Evolutionary conservation across 2,329 filamentous ascomycete genomes (phyloP).

Genomic region (Penicillium sp.): DNA sequence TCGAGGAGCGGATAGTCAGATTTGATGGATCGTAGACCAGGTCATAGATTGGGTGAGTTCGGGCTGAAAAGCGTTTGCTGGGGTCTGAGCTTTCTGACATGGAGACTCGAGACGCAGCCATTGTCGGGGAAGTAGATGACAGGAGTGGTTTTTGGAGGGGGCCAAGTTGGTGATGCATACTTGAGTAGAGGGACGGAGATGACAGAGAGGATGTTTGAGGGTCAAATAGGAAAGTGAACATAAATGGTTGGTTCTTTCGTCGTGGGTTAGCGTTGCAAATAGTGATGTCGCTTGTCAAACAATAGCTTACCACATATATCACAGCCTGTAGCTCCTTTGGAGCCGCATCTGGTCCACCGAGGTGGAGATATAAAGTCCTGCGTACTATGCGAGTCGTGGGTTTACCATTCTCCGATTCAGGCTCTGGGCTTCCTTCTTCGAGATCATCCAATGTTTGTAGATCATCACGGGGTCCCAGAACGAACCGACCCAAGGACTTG

Average conservation of each 20-base stretch:
- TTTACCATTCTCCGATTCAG: constrained; percentile 19
- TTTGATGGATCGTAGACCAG: constrained; percentile 62
- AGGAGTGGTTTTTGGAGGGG: constrained; percentile 51
- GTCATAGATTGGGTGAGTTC: constrained; percentile 56
- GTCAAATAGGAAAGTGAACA: constrained; percentile 54
- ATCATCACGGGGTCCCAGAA: constrained; percentile 38
- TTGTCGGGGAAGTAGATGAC: constrained; percentile 48
- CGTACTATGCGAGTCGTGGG: constrained; percentile 36
- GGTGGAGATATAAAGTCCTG: constrained; percentile 39
- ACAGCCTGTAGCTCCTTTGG: constrained; percentile 39
- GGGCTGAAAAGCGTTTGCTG: constrained; percentile 30
- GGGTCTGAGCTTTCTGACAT: constrained; percentile 36
- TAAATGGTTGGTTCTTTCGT: constrained; percentile 49
- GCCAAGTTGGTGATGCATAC: constrained; percentile 51
- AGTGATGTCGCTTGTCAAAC: background rate
- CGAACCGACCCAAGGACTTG: constrained; percentile 13
- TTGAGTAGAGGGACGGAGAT: constrained; percentile 48
- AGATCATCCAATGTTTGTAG: constrained; percentile 35
- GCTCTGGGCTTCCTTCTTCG: constrained; percentile 26
- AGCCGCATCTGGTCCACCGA: constrained; percentile 19
- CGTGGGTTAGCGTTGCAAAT: constrained; percentile 9
- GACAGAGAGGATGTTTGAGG: constrained; percentile 43
- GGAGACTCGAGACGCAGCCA: constrained; percentile 41
- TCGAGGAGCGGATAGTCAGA: constrained; percentile 61
- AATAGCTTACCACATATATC: constrained; percentile 43